A percentile compares a stretch with the other conserved stretches of the same genome.
phyloP scores from a whole-genome alignment of 306 rosid species.

The Chamaecrista fasciculata region DNA sequence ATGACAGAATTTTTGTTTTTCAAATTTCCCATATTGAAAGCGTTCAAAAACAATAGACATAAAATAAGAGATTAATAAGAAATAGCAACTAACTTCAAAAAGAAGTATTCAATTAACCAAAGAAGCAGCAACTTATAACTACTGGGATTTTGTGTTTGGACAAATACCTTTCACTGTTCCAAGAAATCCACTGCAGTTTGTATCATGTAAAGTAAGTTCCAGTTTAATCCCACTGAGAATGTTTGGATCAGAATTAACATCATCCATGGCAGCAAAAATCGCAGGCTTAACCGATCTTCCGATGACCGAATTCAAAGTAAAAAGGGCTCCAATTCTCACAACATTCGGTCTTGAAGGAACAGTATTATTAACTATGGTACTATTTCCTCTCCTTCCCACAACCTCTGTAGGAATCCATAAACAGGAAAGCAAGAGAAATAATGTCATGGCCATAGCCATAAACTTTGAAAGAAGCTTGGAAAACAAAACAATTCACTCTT shows the following conservation, averaged over 20 bases:
- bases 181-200: slow-evolving; percentile 78
- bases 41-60: neutral
- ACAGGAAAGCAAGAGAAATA: slow-evolving; percentile 42
- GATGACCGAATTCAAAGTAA: slow-evolving; percentile 62
- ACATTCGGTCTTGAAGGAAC: slow-evolving; percentile 40
- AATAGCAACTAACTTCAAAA: neutral
- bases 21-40: slow-evolving; percentile 10
- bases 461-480: slow-evolving; percentile 28
- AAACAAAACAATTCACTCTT: slow-evolving; percentile 10
- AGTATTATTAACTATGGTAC: slow-evolving; percentile 34
- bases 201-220: slow-evolving; percentile 45
- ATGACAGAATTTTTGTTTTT: neutral
- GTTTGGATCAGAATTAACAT: slow-evolving; percentile 56
- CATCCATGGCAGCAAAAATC: slow-evolving; percentile 55
- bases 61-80: neutral
- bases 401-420: slow-evolving; percentile 51
- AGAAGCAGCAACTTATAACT: slow-evolving; percentile 11
- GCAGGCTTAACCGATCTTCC: slow-evolving; percentile 71
- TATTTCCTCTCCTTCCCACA: slow-evolving; percentile 41
- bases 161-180: slow-evolving; percentile 75
- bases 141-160: slow-evolving; percentile 27
- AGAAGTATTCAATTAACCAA: slow-evolving; percentile 7
- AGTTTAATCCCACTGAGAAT: slow-evolving; percentile 49
- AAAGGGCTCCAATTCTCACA: slow-evolving; percentile 71
- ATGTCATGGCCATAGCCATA: slow-evolving; percentile 24